These are phyloP conservation scores for Starmerella apis DNA, from an alignment of 805 yeast species.

Conservation along the genomic window DNA sequence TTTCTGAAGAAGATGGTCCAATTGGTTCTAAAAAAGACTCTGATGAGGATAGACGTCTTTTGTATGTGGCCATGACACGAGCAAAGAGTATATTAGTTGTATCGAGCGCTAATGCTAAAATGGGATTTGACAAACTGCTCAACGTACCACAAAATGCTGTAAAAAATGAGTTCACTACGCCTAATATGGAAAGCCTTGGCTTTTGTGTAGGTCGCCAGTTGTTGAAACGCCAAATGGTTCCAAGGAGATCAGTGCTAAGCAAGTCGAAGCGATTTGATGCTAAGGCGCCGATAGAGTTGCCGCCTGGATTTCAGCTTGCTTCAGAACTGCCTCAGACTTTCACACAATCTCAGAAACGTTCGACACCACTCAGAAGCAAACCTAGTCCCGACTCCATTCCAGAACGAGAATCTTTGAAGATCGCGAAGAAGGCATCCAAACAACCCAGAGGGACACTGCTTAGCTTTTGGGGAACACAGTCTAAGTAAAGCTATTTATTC, in stretches of 20 bases:
- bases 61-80: slow-evolving; percentile 83
- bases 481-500: background rate
- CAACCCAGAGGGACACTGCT: background rate
- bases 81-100: slow-evolving; percentile 53
- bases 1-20: slow-evolving; percentile 4
- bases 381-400: background rate
- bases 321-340: background rate
- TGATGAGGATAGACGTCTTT: slow-evolving; percentile 72
- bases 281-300: background rate
- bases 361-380: background rate
- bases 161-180: background rate
- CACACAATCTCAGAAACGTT: background rate
- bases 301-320: background rate
- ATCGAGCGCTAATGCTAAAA: background rate
- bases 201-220: slow-evolving; percentile 1
- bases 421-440: background rate
- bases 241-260: background rate
- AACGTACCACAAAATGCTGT: background rate
- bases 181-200: background rate
- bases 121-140: background rate
- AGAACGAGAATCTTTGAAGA: background rate
- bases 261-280: background rate
- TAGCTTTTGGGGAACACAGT: background rate
- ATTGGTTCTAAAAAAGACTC: slow-evolving; percentile 26
- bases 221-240: background rate